These are phyloP conservation scores for Rosa rugosa DNA, from an alignment of 306 rosid genomes.

Conservation along the genomic window DNA sequence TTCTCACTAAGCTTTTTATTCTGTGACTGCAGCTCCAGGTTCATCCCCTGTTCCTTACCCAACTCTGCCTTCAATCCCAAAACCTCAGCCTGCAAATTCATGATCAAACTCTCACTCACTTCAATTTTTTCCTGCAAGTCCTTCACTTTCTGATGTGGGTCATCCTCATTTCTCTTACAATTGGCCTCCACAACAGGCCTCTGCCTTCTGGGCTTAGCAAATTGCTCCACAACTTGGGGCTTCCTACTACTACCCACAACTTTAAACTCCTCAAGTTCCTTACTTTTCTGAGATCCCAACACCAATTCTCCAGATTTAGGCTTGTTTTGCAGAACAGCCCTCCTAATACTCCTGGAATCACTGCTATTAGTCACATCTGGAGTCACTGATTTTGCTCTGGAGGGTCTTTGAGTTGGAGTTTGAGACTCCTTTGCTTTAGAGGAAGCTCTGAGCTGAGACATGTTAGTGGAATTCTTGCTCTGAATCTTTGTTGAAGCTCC, in stretches of 20 bases:
- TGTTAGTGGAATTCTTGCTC: constrained; percentile 31
- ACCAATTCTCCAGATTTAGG: constrained; percentile 47
- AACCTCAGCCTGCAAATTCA: constrained; percentile 58
- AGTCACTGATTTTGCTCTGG: constrained; percentile 46
- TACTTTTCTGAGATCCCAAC: constrained; percentile 49
- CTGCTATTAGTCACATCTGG: constrained; percentile 43
- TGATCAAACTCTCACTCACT: constrained; percentile 53
- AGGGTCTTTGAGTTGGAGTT: constrained; percentile 34
- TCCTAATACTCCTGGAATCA: constrained; percentile 32
- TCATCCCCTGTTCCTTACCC: constrained; percentile 52
- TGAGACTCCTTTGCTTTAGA: constrained; percentile 51
- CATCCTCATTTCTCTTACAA: constrained; percentile 43
- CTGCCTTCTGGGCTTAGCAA: constrained; percentile 40
- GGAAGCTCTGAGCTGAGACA: constrained; percentile 47
- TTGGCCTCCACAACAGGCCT: constrained; percentile 31
- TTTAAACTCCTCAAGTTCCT: constrained; percentile 42
- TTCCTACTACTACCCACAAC: constrained; percentile 29
- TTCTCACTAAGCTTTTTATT: constrained; percentile 54
- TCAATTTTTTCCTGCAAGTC: constrained; percentile 50
- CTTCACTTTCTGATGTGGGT: constrained; percentile 40
- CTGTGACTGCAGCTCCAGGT: constrained; percentile 57
- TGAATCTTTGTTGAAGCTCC: constrained; percentile 31
- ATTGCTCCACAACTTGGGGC: constrained; percentile 43
- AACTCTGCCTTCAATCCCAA: constrained; percentile 62
- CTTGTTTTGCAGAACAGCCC: constrained; percentile 39